A percentile compares a stretch with the other conserved stretches of the same genome.
These are phyloP conservation scores for Talaromyces funiculosus DNA, from an alignment of 2,329 filamentous ascomycete species.

Conservation along the genomic window DNA sequence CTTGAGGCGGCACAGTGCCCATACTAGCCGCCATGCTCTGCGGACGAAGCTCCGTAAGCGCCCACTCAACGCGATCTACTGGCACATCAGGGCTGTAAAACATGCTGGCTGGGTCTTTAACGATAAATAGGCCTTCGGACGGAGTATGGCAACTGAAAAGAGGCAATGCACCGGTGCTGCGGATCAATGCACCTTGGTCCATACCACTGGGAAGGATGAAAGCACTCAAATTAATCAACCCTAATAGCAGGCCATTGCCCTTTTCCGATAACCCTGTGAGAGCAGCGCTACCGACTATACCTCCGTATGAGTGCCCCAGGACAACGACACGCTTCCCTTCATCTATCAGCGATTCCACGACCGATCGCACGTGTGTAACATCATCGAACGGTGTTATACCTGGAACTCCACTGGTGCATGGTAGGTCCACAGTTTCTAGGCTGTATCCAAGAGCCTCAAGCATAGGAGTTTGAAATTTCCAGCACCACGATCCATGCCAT, in stretches of 20 bases:
- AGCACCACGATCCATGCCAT: slow-evolving; percentile 3
- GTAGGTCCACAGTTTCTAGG: not conserved
- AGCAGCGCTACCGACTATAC: not conserved
- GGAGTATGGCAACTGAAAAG: too few relatives aligned
- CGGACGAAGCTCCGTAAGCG: too few relatives aligned
- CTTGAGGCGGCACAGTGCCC: not conserved
- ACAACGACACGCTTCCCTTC: not conserved
- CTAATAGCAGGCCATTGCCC: too few relatives aligned
- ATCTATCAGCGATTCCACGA: not conserved
- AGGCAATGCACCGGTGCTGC: too few relatives aligned
- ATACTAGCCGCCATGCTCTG: not conserved
- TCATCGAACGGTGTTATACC: not conserved
- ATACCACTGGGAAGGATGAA: too few relatives aligned
- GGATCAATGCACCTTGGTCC: too few relatives aligned
- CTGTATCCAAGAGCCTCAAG: not conserved
- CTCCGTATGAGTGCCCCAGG: not conserved
- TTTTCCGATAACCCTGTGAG: not conserved
- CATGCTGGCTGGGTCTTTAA: too few relatives aligned
- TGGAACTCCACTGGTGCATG: not conserved
- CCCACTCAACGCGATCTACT: too few relatives aligned
- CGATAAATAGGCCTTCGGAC: too few relatives aligned
- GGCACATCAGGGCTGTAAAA: too few relatives aligned
- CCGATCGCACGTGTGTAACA: not conserved
- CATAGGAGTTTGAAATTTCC: not conserved
- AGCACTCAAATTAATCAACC: too few relatives aligned